Evolutionary conservation across 768 basidiomycete species (phyloP).

Genomic region (Termitomyces sp.): DNA sequence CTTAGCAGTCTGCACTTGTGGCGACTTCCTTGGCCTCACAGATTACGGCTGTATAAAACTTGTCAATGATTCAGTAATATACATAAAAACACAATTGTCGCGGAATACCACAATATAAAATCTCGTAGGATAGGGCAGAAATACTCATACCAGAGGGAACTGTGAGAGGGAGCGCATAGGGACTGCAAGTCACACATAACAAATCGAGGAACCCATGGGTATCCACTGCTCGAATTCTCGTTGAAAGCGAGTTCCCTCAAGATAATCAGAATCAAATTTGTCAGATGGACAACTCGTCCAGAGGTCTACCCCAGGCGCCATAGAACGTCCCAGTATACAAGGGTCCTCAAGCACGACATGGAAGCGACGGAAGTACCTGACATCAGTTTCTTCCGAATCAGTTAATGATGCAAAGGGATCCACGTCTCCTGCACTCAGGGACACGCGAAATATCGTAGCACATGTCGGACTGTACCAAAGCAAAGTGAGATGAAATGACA

Average conservation of each 20-base stretch:
- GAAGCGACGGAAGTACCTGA: constrained; percentile 4
- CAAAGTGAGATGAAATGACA: not conserved
- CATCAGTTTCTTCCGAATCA: not conserved
- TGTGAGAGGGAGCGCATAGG: not conserved
- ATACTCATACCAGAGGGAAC: not conserved
- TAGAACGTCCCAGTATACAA: not conserved
- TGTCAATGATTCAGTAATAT: too few relatives aligned
- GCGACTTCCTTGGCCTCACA: too few relatives aligned
- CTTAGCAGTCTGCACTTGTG: too few relatives aligned
- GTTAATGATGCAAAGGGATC: not conserved
- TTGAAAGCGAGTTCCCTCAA: not conserved
- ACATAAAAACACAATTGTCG: too few relatives aligned
- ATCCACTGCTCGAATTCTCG: not conserved
- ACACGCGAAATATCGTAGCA: not conserved
- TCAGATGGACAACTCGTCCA: not conserved
- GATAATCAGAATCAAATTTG: not conserved
- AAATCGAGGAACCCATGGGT: not conserved
- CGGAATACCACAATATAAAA: too few relatives aligned
- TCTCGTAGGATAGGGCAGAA: not conserved
- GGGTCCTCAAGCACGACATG: not conserved
- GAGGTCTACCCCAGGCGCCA: not conserved
- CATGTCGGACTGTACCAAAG: not conserved
- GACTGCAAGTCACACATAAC: not conserved
- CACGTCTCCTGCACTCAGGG: not conserved
- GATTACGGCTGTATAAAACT: too few relatives aligned